These are phyloP conservation scores for Schwanniomyces vanrijiae DNA, from an alignment of 805 yeast genomes.

Conservation along the genomic window DNA sequence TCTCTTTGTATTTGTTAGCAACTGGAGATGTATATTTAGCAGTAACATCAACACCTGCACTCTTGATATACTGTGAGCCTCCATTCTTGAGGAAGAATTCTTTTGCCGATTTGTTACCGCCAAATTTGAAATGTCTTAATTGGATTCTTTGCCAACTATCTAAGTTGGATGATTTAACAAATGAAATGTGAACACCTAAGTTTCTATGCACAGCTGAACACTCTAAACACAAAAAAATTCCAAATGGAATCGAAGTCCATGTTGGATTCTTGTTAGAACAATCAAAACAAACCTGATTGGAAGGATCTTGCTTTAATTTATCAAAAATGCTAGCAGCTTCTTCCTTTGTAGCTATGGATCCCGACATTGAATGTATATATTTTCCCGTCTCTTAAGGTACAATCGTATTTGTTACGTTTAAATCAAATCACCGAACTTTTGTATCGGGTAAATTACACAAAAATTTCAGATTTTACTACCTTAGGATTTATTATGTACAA, in stretches of 20 bases:
- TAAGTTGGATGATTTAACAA: slow-evolving; percentile 87
- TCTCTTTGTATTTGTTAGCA: slow-evolving; percentile 80
- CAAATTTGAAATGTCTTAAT: slow-evolving; percentile 86
- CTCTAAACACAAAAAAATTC: slow-evolving; percentile 87
- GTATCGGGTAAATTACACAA: neutral
- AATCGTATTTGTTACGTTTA: neutral
- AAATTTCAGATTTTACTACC: neutral
- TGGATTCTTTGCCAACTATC: slow-evolving; percentile 95
- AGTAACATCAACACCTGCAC: slow-evolving; percentile 55
- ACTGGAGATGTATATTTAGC: slow-evolving; percentile 78
- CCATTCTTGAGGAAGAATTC: slow-evolving; percentile 84
- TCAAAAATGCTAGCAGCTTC: slow-evolving; percentile 66
- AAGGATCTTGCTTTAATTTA: slow-evolving; percentile 60
- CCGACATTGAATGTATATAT: slow-evolving; percentile 29
- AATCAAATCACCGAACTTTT: neutral
- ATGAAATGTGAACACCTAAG: slow-evolving; percentile 93
- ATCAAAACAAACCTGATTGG: slow-evolving; percentile 88
- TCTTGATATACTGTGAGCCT: slow-evolving; percentile 65
- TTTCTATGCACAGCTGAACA: slow-evolving; percentile 96
- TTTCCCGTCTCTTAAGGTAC: neutral
- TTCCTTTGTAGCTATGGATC: slow-evolving; percentile 62
- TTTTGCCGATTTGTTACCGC: slow-evolving; percentile 86
- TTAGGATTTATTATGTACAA: neutral
- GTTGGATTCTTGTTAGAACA: slow-evolving; percentile 94
- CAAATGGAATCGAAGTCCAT: slow-evolving; percentile 98